Conservation (phyloP, 768 basidiomycete genomes). For the Ramaria sp. region DNA sequence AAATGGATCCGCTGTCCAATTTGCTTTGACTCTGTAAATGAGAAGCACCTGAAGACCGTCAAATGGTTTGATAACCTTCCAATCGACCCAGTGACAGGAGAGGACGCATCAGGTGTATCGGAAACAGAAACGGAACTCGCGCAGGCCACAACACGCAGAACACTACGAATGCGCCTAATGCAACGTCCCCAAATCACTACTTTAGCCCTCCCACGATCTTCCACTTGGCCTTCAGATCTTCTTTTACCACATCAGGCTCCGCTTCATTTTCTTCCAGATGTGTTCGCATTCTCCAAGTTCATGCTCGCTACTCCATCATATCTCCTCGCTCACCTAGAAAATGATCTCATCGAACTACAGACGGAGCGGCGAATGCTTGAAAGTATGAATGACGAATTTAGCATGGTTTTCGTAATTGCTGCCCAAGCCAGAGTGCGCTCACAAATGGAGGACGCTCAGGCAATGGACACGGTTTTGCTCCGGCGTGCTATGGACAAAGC, state of each 20-base stretch:
- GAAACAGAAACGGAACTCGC: conserved; percentile 23
- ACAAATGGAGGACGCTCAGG: conserved; percentile 70
- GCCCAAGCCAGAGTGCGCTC: conserved; percentile 67
- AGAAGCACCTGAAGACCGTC: conserved; percentile 84
- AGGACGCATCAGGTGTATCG: conserved; percentile 12
- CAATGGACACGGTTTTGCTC: conserved; percentile 61
- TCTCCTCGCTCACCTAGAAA: conserved; percentile 60
- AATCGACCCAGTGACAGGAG: conserved; percentile 10
- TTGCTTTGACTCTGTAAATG: conserved; percentile 88
- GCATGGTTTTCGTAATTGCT: conserved; percentile 67
- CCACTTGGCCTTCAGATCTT: conserved; percentile 90
- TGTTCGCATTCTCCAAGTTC: conserved; percentile 79
- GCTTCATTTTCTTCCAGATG: conserved; percentile 92
- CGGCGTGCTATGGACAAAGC: conserved; percentile 54
- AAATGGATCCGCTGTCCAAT: conserved; percentile 95
- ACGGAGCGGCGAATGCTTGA: conserved; percentile 55
- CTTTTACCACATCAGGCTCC: conserved; percentile 88
- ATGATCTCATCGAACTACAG: conserved; percentile 62
- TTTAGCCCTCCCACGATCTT: conserved; percentile 82
- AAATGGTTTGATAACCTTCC: conserved; percentile 70
- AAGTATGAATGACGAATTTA: conserved; percentile 66
- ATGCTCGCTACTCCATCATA: conserved; percentile 92
- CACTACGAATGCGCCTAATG: conserved; percentile 77
- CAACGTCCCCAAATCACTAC: conserved; percentile 93
- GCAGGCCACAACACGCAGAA: conserved; percentile 27